Conservation (phyloP, 2,329 filamentous ascomycete genomes). For the Verticillium nonalfalfae region DNA sequence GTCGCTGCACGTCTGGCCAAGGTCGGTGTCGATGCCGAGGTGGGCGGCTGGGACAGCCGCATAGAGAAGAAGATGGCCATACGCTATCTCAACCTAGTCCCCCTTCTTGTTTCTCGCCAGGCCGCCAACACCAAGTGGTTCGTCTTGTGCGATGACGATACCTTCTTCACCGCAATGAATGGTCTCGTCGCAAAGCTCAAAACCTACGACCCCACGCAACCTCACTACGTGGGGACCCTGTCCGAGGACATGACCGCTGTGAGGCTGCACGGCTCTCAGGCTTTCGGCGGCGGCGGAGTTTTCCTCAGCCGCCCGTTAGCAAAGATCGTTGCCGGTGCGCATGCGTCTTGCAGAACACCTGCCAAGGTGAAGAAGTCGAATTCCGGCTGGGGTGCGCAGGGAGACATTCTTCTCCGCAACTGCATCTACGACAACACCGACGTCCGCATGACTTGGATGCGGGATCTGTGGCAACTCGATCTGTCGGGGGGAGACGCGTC, state of each 20-base stretch:
- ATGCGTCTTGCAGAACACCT: conserved; percentile 31
- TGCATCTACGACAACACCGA: conserved; percentile 28
- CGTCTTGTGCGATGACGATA: conserved; percentile 50
- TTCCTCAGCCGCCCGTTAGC: conserved; percentile 30
- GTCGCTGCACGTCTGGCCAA: conserved; percentile 28
- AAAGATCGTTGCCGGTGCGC: conserved; percentile 21
- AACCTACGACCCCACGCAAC: conserved; percentile 38
- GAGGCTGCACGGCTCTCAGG: conserved; percentile 48
- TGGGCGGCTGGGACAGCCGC: conserved; percentile 36
- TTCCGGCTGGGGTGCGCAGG: conserved; percentile 21
- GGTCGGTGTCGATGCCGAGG: conserved; percentile 40
- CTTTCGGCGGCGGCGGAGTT: conserved; percentile 41
- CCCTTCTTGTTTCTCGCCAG: conserved; percentile 37
- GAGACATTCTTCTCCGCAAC: conserved; percentile 33
- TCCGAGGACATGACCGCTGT: conserved; percentile 51
- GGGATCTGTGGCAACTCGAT: conserved; percentile 19
- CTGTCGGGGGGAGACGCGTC: conserved; percentile 37
- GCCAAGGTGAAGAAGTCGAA: conserved; percentile 8
- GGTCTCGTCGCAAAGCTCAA: conserved; percentile 39
- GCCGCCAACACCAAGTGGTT: conserved; percentile 39
- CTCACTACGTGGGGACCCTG: conserved; percentile 48
- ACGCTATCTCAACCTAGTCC: conserved; percentile 40
- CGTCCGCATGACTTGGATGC: conserved; percentile 31
- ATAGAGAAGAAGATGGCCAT: conserved; percentile 37
- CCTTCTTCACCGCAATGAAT: conserved; percentile 52